Conservation (phyloP, 257 asterid species). For the Penstemon newberryi region DNA sequence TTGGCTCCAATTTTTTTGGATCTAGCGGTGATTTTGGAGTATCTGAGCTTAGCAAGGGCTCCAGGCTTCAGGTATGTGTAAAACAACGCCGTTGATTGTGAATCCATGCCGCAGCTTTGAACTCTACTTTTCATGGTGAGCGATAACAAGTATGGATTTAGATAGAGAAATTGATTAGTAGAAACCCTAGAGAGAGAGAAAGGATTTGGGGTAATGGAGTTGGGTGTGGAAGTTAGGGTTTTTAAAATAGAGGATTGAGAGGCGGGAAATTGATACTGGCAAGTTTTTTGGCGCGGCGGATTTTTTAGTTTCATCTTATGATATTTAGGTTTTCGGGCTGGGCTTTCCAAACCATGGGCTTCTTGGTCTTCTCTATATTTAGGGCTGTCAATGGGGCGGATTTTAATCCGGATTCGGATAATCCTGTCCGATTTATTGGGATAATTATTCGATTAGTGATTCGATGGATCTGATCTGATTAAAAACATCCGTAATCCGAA, state of each 20-base stretch:
- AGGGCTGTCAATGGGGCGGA: too few species aligned
- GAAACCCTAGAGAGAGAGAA: constrained; percentile 46
- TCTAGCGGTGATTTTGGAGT: constrained; percentile 69
- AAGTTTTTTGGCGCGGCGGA: constrained; percentile 37
- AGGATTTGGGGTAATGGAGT: background rate
- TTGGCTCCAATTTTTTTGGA: constrained; percentile 45
- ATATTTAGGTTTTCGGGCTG: constrained; percentile 19
- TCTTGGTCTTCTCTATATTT: background rate
- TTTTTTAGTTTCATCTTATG: constrained; percentile 27
- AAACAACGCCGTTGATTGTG: constrained; percentile 34
- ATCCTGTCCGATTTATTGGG: too few species aligned
- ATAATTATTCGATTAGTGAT: too few species aligned
- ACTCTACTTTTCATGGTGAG: constrained; percentile 46
- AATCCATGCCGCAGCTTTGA: constrained; percentile 26
- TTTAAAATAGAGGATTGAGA: constrained; percentile 42
- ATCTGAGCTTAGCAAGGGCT: constrained; percentile 70
- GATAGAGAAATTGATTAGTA: background rate
- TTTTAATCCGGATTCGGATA: too few species aligned
- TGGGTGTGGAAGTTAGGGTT: constrained; percentile 22
- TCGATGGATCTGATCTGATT: too few species aligned
- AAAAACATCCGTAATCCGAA: too few species aligned
- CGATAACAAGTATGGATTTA: background rate
- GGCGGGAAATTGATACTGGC: constrained; percentile 63
- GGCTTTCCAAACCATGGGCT: background rate
- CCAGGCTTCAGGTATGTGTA: constrained; percentile 75